phyloP scores from a whole-genome alignment of 1,284 basidiomycete genomes.

The Wallemia hederae region DNA sequence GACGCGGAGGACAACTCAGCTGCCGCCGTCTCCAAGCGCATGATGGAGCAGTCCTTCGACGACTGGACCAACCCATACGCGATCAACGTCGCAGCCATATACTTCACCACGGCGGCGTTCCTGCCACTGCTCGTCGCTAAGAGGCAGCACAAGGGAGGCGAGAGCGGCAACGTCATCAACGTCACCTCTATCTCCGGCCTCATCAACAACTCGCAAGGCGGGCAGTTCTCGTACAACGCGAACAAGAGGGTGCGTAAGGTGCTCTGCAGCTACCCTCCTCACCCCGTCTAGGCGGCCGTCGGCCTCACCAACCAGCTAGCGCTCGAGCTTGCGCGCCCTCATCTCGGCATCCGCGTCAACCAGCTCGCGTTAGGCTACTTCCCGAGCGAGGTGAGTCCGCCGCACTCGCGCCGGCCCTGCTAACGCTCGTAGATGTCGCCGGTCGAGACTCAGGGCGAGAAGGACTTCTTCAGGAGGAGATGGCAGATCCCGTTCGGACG shows the following conservation, averaged over 20 bases:
- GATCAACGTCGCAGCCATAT: constrained; percentile 9
- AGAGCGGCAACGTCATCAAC: constrained; percentile 17
- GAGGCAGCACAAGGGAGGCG: constrained; percentile 10
- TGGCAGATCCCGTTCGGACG: background rate
- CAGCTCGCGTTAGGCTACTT: constrained; percentile 13
- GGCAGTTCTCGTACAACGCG: constrained; percentile 17
- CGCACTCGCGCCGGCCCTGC: no score
- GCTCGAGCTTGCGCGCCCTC: constrained; percentile 12
- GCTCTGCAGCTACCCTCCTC: background rate
- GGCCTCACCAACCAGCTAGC: constrained; percentile 12
- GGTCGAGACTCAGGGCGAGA: background rate
- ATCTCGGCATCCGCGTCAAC: constrained; percentile 15
- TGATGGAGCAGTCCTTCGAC: constrained; percentile 16
- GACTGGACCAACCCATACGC: constrained; percentile 9
- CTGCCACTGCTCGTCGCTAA: constrained; percentile 15
- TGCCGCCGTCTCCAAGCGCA: constrained; percentile 13
- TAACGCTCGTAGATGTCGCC: background rate
- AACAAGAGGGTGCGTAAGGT: constrained; percentile 8
- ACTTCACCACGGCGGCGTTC: constrained; percentile 17
- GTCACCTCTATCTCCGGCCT: constrained; percentile 14
- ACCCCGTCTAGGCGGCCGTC: constrained; percentile 9
- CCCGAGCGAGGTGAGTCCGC: constrained; percentile 6
- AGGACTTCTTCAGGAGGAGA: background rate
- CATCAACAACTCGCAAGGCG: constrained; percentile 13
- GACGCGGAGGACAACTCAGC: constrained; percentile 13